Conservation (phyloP, 805 yeast species). For the Pichia scutulata region DNA sequence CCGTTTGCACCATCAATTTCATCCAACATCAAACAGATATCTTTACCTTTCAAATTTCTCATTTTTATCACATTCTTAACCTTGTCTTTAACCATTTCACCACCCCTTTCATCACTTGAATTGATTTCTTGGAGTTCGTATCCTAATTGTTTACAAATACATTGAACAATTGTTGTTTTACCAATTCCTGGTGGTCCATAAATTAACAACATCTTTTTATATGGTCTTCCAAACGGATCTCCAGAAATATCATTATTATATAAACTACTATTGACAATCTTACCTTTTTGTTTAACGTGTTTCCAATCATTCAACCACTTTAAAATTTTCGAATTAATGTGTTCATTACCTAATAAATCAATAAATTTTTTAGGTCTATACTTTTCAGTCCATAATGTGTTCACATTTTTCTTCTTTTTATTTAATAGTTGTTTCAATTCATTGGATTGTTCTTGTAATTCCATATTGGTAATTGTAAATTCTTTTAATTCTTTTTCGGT, state of each 20-base stretch:
- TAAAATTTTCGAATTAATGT: constrained; percentile 48
- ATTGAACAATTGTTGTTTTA: constrained; percentile 82
- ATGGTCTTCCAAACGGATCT: constrained; percentile 55
- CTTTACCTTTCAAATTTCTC: constrained; percentile 59
- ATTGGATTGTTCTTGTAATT: neutral
- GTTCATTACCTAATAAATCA: constrained; percentile 64
- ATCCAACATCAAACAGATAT: constrained; percentile 79
- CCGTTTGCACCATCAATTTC: constrained; percentile 70
- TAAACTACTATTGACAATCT: constrained; percentile 3
- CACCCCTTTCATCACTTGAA: constrained; percentile 75
- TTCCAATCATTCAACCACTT: constrained; percentile 68
- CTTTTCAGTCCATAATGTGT: constrained; percentile 48
- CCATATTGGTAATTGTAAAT: neutral
- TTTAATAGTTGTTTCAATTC: neutral
- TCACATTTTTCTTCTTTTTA: neutral
- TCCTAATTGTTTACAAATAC: constrained; percentile 74
- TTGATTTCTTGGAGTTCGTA: constrained; percentile 77
- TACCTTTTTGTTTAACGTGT: constrained; percentile 34
- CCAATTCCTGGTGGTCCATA: constrained; percentile 96
- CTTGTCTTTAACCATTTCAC: constrained; percentile 42
- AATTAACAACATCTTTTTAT: constrained; percentile 56
- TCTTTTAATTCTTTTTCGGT: constrained; percentile 10
- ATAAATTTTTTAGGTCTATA: constrained; percentile 59
- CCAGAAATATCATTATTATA: constrained; percentile 8
- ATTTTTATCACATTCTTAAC: constrained; percentile 57